Base-by-base conservation (phyloP, 352 stramenopile species). In the Globisporangium middletonii region DNA sequence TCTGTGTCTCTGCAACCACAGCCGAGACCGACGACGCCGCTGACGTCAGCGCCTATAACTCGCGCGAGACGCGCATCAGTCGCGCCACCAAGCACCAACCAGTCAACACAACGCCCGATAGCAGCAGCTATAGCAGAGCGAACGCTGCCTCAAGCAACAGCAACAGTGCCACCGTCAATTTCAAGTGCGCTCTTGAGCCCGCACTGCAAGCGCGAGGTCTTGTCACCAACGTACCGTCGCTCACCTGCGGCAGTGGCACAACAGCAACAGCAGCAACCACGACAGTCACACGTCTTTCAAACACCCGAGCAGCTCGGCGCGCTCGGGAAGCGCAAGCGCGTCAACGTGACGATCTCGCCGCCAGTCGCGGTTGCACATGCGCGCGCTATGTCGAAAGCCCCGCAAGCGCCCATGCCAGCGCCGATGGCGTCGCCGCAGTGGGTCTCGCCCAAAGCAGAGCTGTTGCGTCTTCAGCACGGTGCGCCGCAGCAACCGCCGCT, bases 281-380 rank as follows among this genome's bases (percentile, higher is more conserved):
- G 4, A 35, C 9, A 19, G 26, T 27, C 19, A 1, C 58, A 59
- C 28, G 27, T 28, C 7, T 23, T 46, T 11, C 46, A 44, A 12
- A 64, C 58, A 16, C 58, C 58, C 4, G 58, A 54, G 19, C 35
- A 52, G 19, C 16, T 28, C 9, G 11, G 16, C 4, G 50, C 49
- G 19, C 52, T 16, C 16, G 49, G 41, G 12, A 57, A 56, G 27
- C 35, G 58, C 18, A 64, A 59, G n/a, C 58, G 58, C 23, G 33
- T 53, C 35, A 53, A 51, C 26, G 46, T 58, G 43, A 64, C 58
- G 43, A 64, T 64, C 58, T 64, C 58, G 2, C 58, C 58, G 1
- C 41, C 41, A 8, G 12, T 9, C 8, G 48, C 37, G 5, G 27
- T 46, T 7, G 18, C 47, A 5, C 38, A 38, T 4, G 15, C 37